A percentile compares a stretch with the other conserved stretches of the same genome.
Conservation (phyloP, 352 stramenopile genomes). For the Thalassiosira exigua region DNA sequence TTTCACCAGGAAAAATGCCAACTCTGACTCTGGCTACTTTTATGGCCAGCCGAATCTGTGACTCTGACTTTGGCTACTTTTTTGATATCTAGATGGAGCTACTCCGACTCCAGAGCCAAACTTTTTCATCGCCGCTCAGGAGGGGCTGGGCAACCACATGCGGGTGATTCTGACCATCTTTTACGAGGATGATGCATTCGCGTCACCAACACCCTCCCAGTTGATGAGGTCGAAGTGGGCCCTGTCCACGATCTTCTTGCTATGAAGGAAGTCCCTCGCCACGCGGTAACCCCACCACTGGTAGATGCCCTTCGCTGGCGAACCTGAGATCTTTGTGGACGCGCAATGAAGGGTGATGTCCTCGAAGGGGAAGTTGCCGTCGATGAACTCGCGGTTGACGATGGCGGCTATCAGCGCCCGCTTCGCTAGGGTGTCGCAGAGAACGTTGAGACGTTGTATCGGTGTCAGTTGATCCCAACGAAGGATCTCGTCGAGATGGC, state of each 20-base stretch:
- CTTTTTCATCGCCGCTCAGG: neutral
- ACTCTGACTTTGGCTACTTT: no score
- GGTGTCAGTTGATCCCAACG: neutral
- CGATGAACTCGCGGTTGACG: neutral
- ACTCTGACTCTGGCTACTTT: no score
- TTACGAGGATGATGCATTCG: constrained; percentile 17
- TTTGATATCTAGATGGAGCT: no score
- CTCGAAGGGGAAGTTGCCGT: constrained; percentile 22
- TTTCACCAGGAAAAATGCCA: no score
- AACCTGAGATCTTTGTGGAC: constrained; percentile 9
- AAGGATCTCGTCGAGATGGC: constrained; percentile 21
- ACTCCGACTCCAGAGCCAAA: no score
- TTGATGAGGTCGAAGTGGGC: constrained; percentile 21
- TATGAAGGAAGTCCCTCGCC: neutral
- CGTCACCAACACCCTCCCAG: constrained; percentile 25
- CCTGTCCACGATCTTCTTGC: constrained; percentile 5
- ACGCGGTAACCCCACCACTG: neutral
- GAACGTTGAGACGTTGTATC: constrained; percentile 6
- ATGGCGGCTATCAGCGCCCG: neutral
- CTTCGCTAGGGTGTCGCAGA: neutral
- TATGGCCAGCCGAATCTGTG: no score
- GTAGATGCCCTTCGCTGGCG: neutral
- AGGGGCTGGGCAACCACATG: neutral
- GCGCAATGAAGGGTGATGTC: neutral
- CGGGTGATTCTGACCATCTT: neutral